Evolutionary conservation across 2,329 filamentous ascomycete genomes (phyloP), one percentile per base, ranked within the genome.

Genomic region (Paraphoma sp.): DNA sequence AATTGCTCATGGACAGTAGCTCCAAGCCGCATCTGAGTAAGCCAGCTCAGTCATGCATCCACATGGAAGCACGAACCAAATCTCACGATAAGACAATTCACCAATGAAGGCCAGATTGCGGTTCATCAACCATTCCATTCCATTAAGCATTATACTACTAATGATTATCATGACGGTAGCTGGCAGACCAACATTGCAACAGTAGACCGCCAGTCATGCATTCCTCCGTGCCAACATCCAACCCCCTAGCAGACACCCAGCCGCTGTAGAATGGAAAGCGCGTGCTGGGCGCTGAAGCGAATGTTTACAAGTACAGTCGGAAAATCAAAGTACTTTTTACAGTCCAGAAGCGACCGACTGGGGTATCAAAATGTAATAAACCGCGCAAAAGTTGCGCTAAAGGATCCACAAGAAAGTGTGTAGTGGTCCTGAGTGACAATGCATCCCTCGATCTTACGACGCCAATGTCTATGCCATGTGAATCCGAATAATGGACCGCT

Each of bases 121-220:
- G 48, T 60, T 60, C 59, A 57, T 60, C 59, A 54, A 63, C 59
- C 60, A 53, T 65, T 60, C 58, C 53, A 52, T 59, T 65, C 63
- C 67, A 73, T 73, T 73, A 73, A 71, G 71, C 69, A 73, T 73
- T 73, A 73, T 44, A 66, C 54, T 69, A 71, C 65, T 66, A 67
- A 64, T 64, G 59, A 64, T 67, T 64, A 68, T 62, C 30, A 30
- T 44, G 36, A 46, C 12, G 47, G 45, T 45, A 33, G 54, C 50
- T 33, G 36, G 16, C 36, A 36, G n/a, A 31, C 41, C 46, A 40
- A 33, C n/a, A 54, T 12, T 11, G 31, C 18, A 28, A 42, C 40
- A 36, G 41, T 29, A 33, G 30, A 47, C 44, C 44, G 31, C 28
- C 8, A 51, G 49, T 51, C 31, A 10, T 41, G 18, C 11, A 51